Base-by-base conservation (phyloP, 164 flowering plant genomes). In the Liquidambar formosana region DNA sequence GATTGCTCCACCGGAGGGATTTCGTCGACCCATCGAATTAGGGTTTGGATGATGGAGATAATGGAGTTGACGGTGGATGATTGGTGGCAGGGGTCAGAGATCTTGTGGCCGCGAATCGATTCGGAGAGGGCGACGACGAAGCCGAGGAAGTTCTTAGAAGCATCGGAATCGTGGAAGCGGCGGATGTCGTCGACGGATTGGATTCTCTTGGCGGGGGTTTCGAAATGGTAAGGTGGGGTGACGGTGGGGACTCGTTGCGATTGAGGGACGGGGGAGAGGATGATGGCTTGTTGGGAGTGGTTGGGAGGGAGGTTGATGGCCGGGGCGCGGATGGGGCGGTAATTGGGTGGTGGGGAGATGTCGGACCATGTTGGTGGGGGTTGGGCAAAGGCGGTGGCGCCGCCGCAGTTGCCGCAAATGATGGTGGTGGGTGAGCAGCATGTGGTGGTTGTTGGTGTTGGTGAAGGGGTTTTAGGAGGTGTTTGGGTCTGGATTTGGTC, bases 181-280 rank as follows among this genome's bases (percentile, higher is more conserved):
- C 77, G 81, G 64, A 89, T 71, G 74, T 94, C 93, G 67, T 81
- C 84, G 10, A 78, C 89, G 45, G 91, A 76, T 15, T 67, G 77
- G 89, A 94, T 94, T 51, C 26, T 61, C 71, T 94, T 94, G 72
- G 70, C 3, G 16, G 99, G 99, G 57, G 58, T 0, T 64, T 81
- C 82, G 82, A 91, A 92, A 43, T 43, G 28, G 77, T 66, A 78
- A 38, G 97, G 95, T 9, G 80, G 86, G 1, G 85, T 51, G 68
- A 84, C 27, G 62, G 67, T 25, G 14, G 79, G 76, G 49, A 87
- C 88, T 1, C 60, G 54, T 49, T 78, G 77, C 71, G 89, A 14
- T 43, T 83, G 82, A 1, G 99, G 99, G 44, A 94, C 93, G 0
- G 97, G 97, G 12, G 97, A 74, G 33, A 84, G 90, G 66, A 88